Percentiles rank a stretch among this genome's conserved stretches.
Evolutionary conservation across 371 early-diverging fungal species (phyloP).

Genomic region (Smittium culicis): DNA sequence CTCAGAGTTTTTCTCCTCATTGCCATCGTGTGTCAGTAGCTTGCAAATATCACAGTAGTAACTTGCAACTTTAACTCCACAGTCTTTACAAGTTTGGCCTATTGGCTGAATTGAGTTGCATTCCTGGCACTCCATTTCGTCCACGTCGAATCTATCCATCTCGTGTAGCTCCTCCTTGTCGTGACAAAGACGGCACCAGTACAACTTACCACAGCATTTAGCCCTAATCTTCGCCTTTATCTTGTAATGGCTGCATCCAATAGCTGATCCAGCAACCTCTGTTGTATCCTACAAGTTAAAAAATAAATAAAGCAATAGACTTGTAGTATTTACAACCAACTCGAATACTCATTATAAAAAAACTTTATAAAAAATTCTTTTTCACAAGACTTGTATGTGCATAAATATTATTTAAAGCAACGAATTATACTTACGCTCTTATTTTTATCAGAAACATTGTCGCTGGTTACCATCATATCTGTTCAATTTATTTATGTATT

Average conservation of each 20-base stretch:
- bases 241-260: conserved; percentile 90
- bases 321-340: too few species aligned
- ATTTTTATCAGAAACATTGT: too few species aligned
- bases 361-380: too few species aligned
- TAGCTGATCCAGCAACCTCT: background rate
- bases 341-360: too few species aligned
- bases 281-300: background rate
- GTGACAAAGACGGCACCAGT: conserved; percentile 92
- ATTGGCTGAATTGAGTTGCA: conserved; percentile 73
- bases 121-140: conserved; percentile 84
- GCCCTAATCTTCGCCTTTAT: conserved; percentile 74
- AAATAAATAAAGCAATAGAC: background rate
- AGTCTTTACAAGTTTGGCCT: conserved; percentile 55
- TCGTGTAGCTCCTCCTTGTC: conserved; percentile 75
- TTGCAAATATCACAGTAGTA: conserved; percentile 92
- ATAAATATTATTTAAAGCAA: too few species aligned
- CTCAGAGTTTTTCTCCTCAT: conserved; percentile 63
- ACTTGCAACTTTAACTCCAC: conserved; percentile 44
- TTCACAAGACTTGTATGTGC: too few species aligned
- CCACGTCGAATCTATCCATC: conserved; percentile 64
- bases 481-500: too few species aligned
- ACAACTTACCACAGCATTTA: conserved; percentile 81
- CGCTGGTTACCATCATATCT: too few species aligned
- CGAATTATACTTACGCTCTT: too few species aligned
- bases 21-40: conserved; percentile 88